Evolutionary conservation across 768 basidiomycete genomes (phyloP).

Genomic region (Boletus sp.): DNA sequence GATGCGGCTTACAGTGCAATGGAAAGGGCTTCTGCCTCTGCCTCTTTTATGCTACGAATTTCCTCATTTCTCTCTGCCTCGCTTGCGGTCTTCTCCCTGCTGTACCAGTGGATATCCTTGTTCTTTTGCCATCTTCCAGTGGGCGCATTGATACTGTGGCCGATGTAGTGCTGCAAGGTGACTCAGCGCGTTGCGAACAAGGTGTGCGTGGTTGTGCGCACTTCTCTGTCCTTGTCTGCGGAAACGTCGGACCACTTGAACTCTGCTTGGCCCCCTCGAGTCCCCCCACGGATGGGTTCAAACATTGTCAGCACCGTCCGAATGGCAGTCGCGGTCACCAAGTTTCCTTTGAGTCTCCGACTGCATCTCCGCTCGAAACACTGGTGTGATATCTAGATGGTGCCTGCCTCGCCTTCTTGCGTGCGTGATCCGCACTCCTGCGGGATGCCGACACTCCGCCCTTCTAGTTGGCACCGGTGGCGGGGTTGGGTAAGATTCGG

Average conservation of each 20-base stretch:
- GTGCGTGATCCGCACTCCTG: conserved; percentile 17
- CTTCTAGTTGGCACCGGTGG: neutral
- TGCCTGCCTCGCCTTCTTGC: neutral
- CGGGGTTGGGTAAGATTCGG: conserved; percentile 3
- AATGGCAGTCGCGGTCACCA: neutral
- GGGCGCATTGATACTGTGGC: conserved; percentile 92
- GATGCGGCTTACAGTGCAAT: conserved; percentile 63
- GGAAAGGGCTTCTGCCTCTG: conserved; percentile 84
- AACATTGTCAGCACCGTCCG: conserved; percentile 47
- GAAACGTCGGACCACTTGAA: conserved; percentile 92
- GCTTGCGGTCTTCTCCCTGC: conserved; percentile 48
- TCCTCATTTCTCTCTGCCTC: conserved; percentile 63
- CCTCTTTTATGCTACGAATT: conserved; percentile 77
- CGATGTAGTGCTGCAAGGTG: conserved; percentile 77
- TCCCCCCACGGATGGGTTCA: conserved; percentile 84
- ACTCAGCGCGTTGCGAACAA: neutral
- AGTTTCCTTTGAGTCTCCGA: conserved; percentile 14
- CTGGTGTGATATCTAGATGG: conserved; percentile 14
- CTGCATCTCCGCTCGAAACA: conserved; percentile 19
- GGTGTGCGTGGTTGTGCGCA: conserved; percentile 28
- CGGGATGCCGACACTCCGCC: conserved; percentile 21
- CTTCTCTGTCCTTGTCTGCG: conserved; percentile 92
- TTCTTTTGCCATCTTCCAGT: conserved; percentile 97
- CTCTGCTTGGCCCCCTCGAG: conserved; percentile 85
- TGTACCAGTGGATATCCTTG: conserved; percentile 96